Evolutionary conservation across 306 rosid genomes (phyloP), one percentile per base, ranked within the genome.

Genomic region (Acacia acuminata): DNA sequence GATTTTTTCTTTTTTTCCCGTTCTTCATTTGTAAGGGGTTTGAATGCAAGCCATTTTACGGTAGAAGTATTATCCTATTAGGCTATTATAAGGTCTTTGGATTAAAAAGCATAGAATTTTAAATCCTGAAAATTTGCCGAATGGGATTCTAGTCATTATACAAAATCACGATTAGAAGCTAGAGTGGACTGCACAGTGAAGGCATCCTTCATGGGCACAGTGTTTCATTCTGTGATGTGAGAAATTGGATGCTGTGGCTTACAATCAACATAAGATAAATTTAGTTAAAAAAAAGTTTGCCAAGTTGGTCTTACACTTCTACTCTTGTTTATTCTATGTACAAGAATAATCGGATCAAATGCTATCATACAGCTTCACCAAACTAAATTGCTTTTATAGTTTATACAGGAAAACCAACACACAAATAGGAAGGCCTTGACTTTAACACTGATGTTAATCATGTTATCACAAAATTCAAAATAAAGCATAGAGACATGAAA

Each of bases 321-420:
- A 20, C 63, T 20, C 13, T 14, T 14, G n/a, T 3, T 17, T 1
- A 40, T 44, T 11, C 30, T 72, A 47, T 47, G 15, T 47, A 8
- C 60, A 47, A 2, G 60, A 43, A 71, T 2, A 22, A 44, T 6
- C 12, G 34, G 76, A 24, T 72, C 60, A 45, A 71, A 43, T 12
- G 58, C 7, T 72, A 48, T 47, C 72, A 83, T n/a, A 56, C 64
- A 56, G 64, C 64, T 56, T 56, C 27, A n/a, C 64, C 64, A 8
- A 8, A 56, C 14, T 56, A 56, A 20, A n/a, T 56, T n/a, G 58
- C n/a, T 65, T 25, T 47, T 80, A 80, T 13, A 8, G 8, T 6
- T 25, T 80, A 80, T 13, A 8, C 16, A 83, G 65, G 73, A 77
- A 83, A 73, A 82, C 8, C 36, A 22, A 45, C 22, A 60, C 85